A percentile compares a stretch with the other conserved stretches of the same genome.
phyloP scores from a whole-genome alignment of 345 rosid species.

The Citrus unshiu region DNA sequence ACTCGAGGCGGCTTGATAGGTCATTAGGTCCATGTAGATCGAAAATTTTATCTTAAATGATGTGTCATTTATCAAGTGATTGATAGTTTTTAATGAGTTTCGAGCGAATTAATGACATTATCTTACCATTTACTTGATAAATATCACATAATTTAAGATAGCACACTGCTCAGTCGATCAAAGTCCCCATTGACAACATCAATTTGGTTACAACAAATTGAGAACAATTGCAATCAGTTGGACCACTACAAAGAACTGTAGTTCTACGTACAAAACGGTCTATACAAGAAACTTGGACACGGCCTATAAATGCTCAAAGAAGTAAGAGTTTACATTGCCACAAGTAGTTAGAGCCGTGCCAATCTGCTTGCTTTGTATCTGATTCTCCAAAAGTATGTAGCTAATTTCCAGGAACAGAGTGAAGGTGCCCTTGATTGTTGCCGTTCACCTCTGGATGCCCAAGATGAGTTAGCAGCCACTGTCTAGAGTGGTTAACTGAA shows the following conservation, averaged over 20 bases:
- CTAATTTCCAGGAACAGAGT: conserved; percentile 5
- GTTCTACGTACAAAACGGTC: conserved; percentile 17
- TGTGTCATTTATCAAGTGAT: too few species aligned
- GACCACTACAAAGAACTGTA: neutral
- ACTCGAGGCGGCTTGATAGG: rapidly evolving
- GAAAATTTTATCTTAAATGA: too few species aligned
- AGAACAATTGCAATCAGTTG: neutral
- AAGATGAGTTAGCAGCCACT: conserved; percentile 20
- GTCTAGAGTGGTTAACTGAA: conserved; percentile 21
- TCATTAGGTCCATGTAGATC: neutral
- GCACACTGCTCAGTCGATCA: neutral
- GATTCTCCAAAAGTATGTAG: conserved; percentile 12
- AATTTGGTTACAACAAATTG: neutral
- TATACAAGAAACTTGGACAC: neutral
- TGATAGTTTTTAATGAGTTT: too few species aligned
- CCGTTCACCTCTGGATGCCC: conserved; percentile 16
- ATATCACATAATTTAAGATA: too few species aligned
- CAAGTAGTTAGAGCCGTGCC: neutral
- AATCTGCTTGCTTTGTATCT: conserved; percentile 8
- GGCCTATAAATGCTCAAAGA: neutral
- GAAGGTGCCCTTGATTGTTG: conserved; percentile 14
- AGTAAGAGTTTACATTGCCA: neutral
- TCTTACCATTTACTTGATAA: too few species aligned
- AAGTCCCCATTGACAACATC: neutral
- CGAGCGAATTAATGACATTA: neutral